Evolutionary conservation across 164 flowering plant genomes (phyloP).

Genomic region (Nymphaea thermarum): DNA sequence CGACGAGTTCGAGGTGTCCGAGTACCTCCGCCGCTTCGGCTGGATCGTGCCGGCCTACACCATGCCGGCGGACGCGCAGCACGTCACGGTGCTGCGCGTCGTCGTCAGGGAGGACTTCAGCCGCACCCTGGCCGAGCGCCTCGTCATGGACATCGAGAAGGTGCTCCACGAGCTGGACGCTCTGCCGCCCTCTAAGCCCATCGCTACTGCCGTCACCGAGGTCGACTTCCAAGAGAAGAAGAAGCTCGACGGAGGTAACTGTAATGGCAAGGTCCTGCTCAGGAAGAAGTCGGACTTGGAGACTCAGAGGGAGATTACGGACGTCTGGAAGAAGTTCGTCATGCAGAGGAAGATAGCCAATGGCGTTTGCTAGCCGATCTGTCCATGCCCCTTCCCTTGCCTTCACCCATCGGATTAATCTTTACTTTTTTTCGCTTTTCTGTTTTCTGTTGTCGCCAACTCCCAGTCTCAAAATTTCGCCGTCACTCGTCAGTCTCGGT

Average conservation of each 20-base stretch:
- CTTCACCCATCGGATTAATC: neutral
- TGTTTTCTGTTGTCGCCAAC: neutral
- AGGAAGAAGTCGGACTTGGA: conserved; percentile 28
- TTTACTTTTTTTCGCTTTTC: neutral
- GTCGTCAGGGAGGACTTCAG: conserved; percentile 70
- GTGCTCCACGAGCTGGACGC: conserved; percentile 48
- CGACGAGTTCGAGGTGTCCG: conserved; percentile 14
- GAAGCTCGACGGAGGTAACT: neutral
- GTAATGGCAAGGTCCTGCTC: neutral
- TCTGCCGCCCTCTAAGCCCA: conserved; percentile 16
- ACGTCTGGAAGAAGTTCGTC: conserved; percentile 41
- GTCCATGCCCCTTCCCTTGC: neutral
- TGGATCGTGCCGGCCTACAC: conserved; percentile 35
- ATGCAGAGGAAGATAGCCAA: conserved; percentile 19
- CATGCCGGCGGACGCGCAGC: conserved; percentile 53
- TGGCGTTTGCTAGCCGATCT: conserved; percentile 25
- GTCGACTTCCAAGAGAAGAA: neutral
- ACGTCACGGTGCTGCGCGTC: conserved; percentile 49
- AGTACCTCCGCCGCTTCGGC: conserved; percentile 16
- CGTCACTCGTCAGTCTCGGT: too few relatives aligned
- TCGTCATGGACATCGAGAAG: conserved; percentile 37
- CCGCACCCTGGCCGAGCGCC: conserved; percentile 56
- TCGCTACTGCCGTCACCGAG: conserved; percentile 1
- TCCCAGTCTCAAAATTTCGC: too few relatives aligned
- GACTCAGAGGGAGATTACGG: conserved; percentile 36